Percentiles rank a stretch among this genome's conserved stretches.
These are phyloP conservation scores for Neurospora cerealis DNA, from an alignment of 495 filamentous ascomycete genomes.

Conservation along the genomic window DNA sequence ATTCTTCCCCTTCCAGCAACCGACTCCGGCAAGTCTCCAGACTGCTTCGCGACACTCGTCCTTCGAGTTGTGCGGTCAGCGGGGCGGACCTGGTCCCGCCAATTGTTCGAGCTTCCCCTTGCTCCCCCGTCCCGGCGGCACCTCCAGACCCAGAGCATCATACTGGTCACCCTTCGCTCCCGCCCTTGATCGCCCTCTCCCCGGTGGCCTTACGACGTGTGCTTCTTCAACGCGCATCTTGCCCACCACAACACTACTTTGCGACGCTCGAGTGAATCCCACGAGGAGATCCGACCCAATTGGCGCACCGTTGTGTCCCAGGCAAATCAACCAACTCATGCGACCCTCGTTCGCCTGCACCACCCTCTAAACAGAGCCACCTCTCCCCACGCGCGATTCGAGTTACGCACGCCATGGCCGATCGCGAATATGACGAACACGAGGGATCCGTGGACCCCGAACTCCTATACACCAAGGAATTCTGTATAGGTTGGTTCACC, in stretches of 20 bases:
- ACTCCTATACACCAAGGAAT: slow-evolving; percentile 83
- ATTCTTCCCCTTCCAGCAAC: background rate
- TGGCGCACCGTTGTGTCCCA: background rate
- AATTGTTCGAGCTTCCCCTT: background rate
- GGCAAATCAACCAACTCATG: background rate
- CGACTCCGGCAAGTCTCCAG: background rate
- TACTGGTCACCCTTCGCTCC: background rate
- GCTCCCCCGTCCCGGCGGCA: background rate
- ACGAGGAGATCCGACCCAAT: background rate
- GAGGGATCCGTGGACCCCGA: slow-evolving; percentile 62
- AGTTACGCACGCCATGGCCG: slow-evolving; percentile 24
- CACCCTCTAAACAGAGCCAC: background rate
- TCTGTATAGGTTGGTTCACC: slow-evolving; percentile 68
- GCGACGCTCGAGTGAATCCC: background rate
- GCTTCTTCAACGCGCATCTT: background rate
- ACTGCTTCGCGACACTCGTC: background rate
- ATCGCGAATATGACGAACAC: slow-evolving; percentile 30
- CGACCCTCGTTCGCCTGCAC: background rate
- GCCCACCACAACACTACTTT: background rate
- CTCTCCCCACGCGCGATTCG: background rate
- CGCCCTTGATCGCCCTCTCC: background rate
- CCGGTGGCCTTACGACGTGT: background rate
- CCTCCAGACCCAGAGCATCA: background rate
- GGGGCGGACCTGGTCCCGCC: background rate
- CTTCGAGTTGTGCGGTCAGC: background rate